Conservation (phyloP, 495 filamentous ascomycete genomes). For the Daldinia grandis region DNA sequence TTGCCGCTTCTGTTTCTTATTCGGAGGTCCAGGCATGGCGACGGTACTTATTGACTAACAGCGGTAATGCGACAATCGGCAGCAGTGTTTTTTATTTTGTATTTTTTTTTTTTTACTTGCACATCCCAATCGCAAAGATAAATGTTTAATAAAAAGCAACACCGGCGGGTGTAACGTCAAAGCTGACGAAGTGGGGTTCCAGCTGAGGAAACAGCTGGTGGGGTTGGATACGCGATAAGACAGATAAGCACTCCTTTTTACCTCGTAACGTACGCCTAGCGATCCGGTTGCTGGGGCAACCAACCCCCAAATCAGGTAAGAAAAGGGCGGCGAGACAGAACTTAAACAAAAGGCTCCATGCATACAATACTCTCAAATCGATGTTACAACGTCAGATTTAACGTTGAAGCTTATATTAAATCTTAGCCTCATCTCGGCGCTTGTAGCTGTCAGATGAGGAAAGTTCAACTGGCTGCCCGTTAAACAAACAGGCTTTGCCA, state of each 20-base stretch:
- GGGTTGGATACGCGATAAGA: slow-evolving; percentile 29
- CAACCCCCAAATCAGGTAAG: slow-evolving; percentile 6
- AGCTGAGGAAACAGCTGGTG: slow-evolving; percentile 11
- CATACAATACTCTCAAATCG: background rate
- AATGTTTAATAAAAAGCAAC: background rate
- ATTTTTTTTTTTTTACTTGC: background rate
- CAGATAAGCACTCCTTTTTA: slow-evolving; percentile 2
- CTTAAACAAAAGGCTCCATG: slow-evolving; percentile 36
- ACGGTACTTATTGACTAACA: background rate
- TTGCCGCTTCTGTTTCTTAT: slow-evolving; percentile 77
- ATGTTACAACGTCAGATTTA: slow-evolving; percentile 18
- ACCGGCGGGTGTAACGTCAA: background rate
- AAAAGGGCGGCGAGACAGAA: slow-evolving; percentile 31
- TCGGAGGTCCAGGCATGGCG: slow-evolving; percentile 61
- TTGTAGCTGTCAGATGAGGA: slow-evolving; percentile 22
- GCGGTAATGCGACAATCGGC: background rate
- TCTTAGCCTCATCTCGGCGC: slow-evolving; percentile 4
- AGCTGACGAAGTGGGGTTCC: slow-evolving; percentile 1
- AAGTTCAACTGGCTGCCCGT: slow-evolving; percentile 15
- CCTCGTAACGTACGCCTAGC: background rate
- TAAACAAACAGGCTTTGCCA: slow-evolving; percentile 16
- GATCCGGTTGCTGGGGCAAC: slow-evolving; percentile 34
- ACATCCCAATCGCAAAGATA: background rate
- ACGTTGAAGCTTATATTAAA: slow-evolving; percentile 6
- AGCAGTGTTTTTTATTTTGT: background rate